These are phyloP conservation scores for Sclerospora graminicola DNA, from an alignment of 352 stramenopile species.

Conservation along the genomic window DNA sequence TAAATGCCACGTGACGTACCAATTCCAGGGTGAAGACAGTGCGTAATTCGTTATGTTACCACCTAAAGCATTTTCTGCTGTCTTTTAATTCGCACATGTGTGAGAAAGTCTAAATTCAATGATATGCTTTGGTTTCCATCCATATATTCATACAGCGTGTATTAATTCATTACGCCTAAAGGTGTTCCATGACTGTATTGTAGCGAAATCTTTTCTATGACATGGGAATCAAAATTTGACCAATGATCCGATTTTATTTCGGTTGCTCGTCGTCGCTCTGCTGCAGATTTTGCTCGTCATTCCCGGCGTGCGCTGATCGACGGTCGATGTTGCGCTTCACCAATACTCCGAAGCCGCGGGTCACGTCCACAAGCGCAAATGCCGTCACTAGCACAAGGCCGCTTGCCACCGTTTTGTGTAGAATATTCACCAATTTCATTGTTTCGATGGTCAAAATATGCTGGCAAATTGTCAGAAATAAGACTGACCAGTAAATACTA, in stretches of 20 bases:
- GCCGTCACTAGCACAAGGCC: slow-evolving; percentile 61
- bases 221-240: too few species aligned
- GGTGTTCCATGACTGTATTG: background rate
- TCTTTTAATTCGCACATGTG: slow-evolving; percentile 1
- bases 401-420: slow-evolving; percentile 75
- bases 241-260: slow-evolving; percentile 14
- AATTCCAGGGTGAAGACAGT: slow-evolving; percentile 77
- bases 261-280: slow-evolving; percentile 8
- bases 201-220: background rate
- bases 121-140: slow-evolving; percentile 32
- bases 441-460: too few species aligned
- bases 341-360: slow-evolving; percentile 65
- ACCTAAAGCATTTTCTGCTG: slow-evolving; percentile 9
- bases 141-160: too few species aligned
- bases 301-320: slow-evolving; percentile 16
- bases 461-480: too few species aligned
- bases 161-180: too few species aligned
- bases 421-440: slow-evolving; percentile 43
- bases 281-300: slow-evolving; percentile 6
- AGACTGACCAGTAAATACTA: too few species aligned
- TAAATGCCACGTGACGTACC: slow-evolving; percentile 97
- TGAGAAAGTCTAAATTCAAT: slow-evolving; percentile 19
- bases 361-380: slow-evolving; percentile 63
- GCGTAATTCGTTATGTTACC: slow-evolving; percentile 24
- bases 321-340: slow-evolving; percentile 75